Evolutionary conservation across 495 filamentous ascomycete genomes (phyloP).

Genomic region (Geoglossum glabrum): DNA sequence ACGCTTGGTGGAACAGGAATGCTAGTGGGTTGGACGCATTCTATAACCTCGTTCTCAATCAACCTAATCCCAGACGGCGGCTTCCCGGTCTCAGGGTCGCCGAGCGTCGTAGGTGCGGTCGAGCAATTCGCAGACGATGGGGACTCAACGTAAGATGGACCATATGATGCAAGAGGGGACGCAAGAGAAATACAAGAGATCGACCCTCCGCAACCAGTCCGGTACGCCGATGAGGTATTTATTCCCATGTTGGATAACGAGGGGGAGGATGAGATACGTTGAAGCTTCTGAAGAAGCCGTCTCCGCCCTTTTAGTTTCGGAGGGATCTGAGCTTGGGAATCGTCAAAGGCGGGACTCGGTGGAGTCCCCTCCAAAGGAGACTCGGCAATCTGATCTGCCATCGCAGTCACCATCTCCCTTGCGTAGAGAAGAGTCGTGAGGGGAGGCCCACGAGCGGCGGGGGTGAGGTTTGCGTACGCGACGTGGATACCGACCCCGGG

Average conservation of each 20-base stretch:
- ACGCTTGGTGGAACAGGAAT: not conserved
- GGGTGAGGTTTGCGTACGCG: not conserved
- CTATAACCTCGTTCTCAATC: constrained; percentile 13
- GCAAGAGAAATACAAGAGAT: constrained; percentile 74
- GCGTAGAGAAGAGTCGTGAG: not conserved
- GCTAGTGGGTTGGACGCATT: constrained; percentile 18
- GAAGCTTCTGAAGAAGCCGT: constrained; percentile 55
- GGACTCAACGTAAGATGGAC: constrained; percentile 34
- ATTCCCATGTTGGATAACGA: constrained; percentile 46
- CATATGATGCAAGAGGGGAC: constrained; percentile 30
- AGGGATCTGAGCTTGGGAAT: not conserved
- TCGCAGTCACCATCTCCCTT: not conserved
- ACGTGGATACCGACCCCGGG: not conserved
- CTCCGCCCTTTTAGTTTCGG: constrained; percentile 51
- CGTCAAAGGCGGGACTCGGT: not conserved
- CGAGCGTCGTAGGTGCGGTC: constrained; percentile 39
- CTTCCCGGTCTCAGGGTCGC: constrained; percentile 19
- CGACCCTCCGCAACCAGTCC: constrained; percentile 49
- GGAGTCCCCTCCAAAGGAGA: not conserved
- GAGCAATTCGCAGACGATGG: constrained; percentile 42
- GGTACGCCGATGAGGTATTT: constrained; percentile 32
- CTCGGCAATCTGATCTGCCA: constrained; percentile 1
- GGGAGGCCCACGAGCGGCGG: not conserved
- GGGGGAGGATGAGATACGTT: constrained; percentile 77
- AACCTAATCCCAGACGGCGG: constrained; percentile 9